A percentile compares a stretch with the other conserved stretches of the same genome.
phyloP scores from a whole-genome alignment of 305 asterid genomes.

The Fraxinus platypoda region DNA sequence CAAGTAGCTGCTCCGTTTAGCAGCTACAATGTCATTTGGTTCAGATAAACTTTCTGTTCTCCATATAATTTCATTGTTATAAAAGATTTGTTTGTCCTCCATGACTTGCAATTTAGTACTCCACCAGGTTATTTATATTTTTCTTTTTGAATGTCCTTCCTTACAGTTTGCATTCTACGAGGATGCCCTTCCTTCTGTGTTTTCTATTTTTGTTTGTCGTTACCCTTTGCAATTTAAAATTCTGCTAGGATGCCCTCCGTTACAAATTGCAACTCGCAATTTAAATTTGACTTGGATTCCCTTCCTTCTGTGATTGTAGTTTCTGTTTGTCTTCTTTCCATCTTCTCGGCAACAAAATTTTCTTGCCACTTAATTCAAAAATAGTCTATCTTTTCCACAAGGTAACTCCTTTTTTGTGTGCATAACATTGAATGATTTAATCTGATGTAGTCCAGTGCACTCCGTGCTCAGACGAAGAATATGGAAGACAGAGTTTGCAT shows the following conservation, averaged over 20 bases:
- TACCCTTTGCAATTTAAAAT: slow-evolving; percentile 12
- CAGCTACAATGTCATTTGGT: background rate
- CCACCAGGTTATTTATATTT: background rate
- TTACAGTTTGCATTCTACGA: background rate
- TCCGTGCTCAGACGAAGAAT: slow-evolving; percentile 42
- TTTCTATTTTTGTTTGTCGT: slow-evolving; percentile 4
- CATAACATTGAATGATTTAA: slow-evolving; percentile 33
- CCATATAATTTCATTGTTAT: background rate
- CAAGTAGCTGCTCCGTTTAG: background rate
- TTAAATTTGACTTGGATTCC: background rate
- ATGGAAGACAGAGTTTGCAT: slow-evolving; percentile 55
- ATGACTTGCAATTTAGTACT: background rate
- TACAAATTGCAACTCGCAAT: background rate
- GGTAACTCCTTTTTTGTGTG: slow-evolving; percentile 6
- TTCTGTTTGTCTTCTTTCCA: background rate
- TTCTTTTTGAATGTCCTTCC: background rate
- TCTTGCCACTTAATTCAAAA: background rate
- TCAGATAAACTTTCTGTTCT: background rate
- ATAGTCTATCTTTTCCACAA: background rate
- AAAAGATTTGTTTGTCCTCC: background rate
- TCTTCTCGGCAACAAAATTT: background rate
- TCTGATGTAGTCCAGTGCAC: slow-evolving; percentile 66
- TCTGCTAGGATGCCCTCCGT: background rate
- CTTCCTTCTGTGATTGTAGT: background rate
- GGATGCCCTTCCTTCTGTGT: slow-evolving; percentile 5